These are phyloP conservation scores for Ogataea corticis DNA, from an alignment of 805 yeast genomes.

Conservation along the genomic window DNA sequence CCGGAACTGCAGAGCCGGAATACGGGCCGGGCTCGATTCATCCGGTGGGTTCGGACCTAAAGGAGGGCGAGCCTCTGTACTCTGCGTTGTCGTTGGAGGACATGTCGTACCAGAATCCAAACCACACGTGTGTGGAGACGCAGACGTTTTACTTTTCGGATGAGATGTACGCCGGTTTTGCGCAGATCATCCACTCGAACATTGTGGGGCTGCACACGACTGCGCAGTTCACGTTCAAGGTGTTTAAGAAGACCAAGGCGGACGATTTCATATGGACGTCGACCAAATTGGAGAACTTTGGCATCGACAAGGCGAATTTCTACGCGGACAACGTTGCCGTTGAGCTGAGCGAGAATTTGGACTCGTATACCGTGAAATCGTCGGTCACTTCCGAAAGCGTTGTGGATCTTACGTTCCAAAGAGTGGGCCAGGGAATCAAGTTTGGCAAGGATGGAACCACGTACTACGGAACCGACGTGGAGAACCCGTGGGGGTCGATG, in stretches of 20 bases:
- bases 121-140: conserved; percentile 90
- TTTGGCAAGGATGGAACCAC: conserved; percentile 88
- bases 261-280: conserved; percentile 81
- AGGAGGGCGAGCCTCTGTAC: conserved; percentile 57
- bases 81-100: conserved; percentile 64
- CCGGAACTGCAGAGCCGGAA: conserved; percentile 97
- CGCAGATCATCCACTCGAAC: conserved; percentile 92
- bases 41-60: conserved; percentile 60
- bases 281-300: conserved; percentile 79
- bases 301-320: conserved; percentile 68
- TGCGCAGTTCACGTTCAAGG: conserved; percentile 91
- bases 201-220: conserved; percentile 84
- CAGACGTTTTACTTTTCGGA: conserved; percentile 83
- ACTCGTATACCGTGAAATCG: conserved; percentile 56
- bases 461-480: conserved; percentile 78
- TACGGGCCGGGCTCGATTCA: conserved; percentile 92
- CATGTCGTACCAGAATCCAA: conserved; percentile 72
- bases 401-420: conserved; percentile 66
- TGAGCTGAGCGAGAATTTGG: conserved; percentile 51
- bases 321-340: conserved; percentile 73
- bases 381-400: conserved; percentile 65
- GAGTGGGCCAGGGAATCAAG: conserved; percentile 76
- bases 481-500: conserved; percentile 96
- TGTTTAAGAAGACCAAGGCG: conserved; percentile 57
- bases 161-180: conserved; percentile 76